Evolutionary conservation across 352 stramenopile genomes (phyloP).

Genomic region (Globisporangium acanthophoron): DNA sequence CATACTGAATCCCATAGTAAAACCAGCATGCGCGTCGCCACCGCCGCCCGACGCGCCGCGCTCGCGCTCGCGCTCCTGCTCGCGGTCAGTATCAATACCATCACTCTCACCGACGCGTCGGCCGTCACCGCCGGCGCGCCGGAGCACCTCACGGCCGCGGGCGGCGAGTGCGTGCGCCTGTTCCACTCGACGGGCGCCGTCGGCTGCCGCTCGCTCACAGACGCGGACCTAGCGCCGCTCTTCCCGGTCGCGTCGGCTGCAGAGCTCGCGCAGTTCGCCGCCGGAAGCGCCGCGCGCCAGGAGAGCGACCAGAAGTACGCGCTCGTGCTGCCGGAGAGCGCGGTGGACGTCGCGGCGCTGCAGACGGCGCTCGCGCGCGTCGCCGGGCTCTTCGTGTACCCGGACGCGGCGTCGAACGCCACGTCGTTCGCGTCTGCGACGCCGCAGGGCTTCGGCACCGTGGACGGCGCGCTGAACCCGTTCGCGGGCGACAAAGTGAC

Average conservation of each 20-base stretch:
- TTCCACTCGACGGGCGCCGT: conserved; percentile 69
- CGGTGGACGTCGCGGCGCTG: conserved; percentile 40
- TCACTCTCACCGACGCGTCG: conserved; percentile 17
- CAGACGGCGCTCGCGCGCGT: conserved; percentile 27
- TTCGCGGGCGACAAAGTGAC: conserved; percentile 44
- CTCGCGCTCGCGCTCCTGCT: conserved; percentile 1
- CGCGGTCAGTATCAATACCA: no score
- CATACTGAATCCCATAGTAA: not conserved
- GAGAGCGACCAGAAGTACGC: conserved; percentile 38
- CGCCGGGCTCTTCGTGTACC: conserved; percentile 54
- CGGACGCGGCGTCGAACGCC: conserved; percentile 32
- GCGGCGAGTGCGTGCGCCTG: conserved; percentile 69
- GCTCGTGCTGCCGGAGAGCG: conserved; percentile 56
- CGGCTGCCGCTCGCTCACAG: conserved; percentile 53
- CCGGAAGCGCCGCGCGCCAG: conserved; percentile 16
- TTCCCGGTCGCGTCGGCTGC: conserved; percentile 36
- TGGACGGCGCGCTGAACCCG: conserved; percentile 64
- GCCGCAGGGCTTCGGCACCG: conserved; percentile 57
- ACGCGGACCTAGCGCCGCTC: conserved; percentile 47
- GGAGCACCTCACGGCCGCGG: conserved; percentile 52
- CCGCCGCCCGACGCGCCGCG: not conserved
- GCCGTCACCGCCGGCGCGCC: conserved; percentile 59
- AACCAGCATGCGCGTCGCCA: conserved; percentile 6
- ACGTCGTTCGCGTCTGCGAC: conserved; percentile 36
- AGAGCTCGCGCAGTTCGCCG: conserved; percentile 44